Conservation (phyloP, 768 basidiomycete species). For the Podaxis sp. region DNA sequence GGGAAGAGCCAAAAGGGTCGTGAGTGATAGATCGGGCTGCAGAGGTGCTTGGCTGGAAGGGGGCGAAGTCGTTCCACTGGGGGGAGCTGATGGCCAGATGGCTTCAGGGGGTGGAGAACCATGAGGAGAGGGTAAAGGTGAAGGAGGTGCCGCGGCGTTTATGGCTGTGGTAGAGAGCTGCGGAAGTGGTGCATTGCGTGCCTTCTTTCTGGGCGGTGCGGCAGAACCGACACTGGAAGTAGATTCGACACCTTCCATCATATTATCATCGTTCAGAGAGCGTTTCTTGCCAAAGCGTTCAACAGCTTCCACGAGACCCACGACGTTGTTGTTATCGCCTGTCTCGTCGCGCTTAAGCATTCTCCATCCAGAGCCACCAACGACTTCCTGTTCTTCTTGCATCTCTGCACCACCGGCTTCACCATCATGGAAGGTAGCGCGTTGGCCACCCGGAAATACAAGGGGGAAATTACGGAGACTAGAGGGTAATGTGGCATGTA, state of each 20-base stretch:
- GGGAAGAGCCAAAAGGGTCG: conserved; percentile 85
- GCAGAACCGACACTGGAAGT: conserved; percentile 44
- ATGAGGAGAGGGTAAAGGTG: conserved; percentile 81
- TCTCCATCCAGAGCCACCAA: conserved; percentile 69
- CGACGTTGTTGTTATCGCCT: conserved; percentile 44
- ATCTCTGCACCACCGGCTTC: conserved; percentile 62
- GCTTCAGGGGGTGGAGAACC: conserved; percentile 76
- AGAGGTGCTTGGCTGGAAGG: conserved; percentile 60
- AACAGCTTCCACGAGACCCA: conserved; percentile 76
- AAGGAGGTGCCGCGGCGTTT: conserved; percentile 76
- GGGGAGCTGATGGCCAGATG: conserved; percentile 80
- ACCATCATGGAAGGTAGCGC: conserved; percentile 76
- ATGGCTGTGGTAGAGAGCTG: conserved; percentile 55
- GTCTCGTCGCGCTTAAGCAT: conserved; percentile 70
- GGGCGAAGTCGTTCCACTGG: conserved; percentile 76
- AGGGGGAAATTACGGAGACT: conserved; percentile 75
- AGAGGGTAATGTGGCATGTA: conserved; percentile 71
- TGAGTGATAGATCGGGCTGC: conserved; percentile 79
- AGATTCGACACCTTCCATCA: conserved; percentile 49
- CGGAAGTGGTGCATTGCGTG: conserved; percentile 57
- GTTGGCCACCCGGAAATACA: conserved; percentile 77
- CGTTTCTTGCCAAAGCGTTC: conserved; percentile 88
- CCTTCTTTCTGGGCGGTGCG: conserved; percentile 73
- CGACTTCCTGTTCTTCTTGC: conserved; percentile 68
- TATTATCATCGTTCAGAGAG: conserved; percentile 56